These are phyloP conservation scores for Suillus ampliporus DNA, from an alignment of 768 basidiomycete species.

Conservation along the genomic window DNA sequence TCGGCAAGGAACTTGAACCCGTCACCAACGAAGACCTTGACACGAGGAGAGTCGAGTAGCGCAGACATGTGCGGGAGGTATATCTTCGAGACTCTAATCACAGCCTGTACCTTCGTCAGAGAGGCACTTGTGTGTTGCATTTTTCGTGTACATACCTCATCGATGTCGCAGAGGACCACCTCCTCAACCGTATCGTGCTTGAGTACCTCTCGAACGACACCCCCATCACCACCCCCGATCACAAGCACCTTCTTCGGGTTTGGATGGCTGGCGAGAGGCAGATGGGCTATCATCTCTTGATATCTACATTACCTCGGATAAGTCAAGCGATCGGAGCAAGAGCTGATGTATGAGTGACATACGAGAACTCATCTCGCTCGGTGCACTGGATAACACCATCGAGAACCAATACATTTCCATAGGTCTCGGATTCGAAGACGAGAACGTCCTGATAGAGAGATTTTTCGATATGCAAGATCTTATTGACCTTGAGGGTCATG, in stretches of 20 bases:
- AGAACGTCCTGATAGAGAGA: conserved; percentile 96
- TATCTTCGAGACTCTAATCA: conserved; percentile 91
- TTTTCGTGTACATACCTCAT: conserved; percentile 64
- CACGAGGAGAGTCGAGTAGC: conserved; percentile 79
- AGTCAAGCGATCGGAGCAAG: not conserved
- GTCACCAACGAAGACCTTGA: conserved; percentile 87
- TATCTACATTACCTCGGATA: conserved; percentile 59
- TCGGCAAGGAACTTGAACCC: conserved; percentile 97
- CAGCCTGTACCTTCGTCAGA: conserved; percentile 59
- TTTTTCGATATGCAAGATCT: conserved; percentile 93
- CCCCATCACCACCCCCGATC: conserved; percentile 98
- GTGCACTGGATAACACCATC: conserved; percentile 97
- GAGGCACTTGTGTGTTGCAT: not conserved
- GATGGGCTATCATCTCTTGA: conserved; percentile 98
- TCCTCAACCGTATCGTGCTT: conserved; percentile 91
- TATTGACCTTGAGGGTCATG: conserved; percentile 95
- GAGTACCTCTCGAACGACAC: conserved; percentile 95
- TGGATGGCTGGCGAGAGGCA: conserved; percentile 95
- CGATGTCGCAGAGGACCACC: conserved; percentile 97
- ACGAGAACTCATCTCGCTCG: conserved; percentile 99
- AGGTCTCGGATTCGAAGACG: conserved; percentile 94
- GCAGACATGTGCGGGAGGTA: conserved; percentile 95
- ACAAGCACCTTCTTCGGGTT: conserved; percentile 96
- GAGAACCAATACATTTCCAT: conserved; percentile 95
- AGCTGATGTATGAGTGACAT: conserved; percentile 35